Conservation (phyloP, 192 early-diverging fungal genomes). For the Chytriomyces hyalinus region DNA sequence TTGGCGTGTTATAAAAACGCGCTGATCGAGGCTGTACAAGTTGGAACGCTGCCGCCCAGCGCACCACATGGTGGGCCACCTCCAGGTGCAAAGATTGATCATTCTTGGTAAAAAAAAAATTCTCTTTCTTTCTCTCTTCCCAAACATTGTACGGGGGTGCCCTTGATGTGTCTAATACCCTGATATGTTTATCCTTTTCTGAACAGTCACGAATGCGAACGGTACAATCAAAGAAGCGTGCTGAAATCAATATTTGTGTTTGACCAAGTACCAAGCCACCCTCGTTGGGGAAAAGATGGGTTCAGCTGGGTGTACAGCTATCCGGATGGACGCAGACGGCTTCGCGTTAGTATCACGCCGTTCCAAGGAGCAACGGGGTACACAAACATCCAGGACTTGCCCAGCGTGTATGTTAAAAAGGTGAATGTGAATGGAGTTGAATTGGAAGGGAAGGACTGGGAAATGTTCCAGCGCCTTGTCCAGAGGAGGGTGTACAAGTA, state of each 20-base stretch:
- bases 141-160: neutral
- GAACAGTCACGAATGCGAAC: constrained; percentile 28
- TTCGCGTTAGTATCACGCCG: constrained; percentile 30
- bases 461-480: constrained; percentile 29
- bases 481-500: constrained; percentile 5
- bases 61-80: constrained; percentile 29
- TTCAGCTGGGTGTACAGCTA: constrained; percentile 37
- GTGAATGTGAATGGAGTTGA: constrained; percentile 30
- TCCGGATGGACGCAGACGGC: constrained; percentile 32
- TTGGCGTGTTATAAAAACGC: constrained; percentile 49
- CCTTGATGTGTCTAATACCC: constrained; percentile 25
- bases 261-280: constrained; percentile 38
- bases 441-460: constrained; percentile 22
- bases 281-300: constrained; percentile 34
- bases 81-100: constrained; percentile 34
- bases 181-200: constrained; percentile 3
- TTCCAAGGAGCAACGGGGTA: constrained; percentile 29
- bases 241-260: constrained; percentile 46
- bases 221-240: constrained; percentile 40
- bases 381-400: constrained; percentile 35
- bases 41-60: constrained; percentile 42
- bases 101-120: constrained; percentile 5
- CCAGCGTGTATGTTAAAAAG: constrained; percentile 28
- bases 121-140: neutral
- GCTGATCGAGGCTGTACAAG: constrained; percentile 19